Conservation (phyloP, 2,329 filamentous ascomycete species). For the Chaetomiaceae sp. region DNA sequence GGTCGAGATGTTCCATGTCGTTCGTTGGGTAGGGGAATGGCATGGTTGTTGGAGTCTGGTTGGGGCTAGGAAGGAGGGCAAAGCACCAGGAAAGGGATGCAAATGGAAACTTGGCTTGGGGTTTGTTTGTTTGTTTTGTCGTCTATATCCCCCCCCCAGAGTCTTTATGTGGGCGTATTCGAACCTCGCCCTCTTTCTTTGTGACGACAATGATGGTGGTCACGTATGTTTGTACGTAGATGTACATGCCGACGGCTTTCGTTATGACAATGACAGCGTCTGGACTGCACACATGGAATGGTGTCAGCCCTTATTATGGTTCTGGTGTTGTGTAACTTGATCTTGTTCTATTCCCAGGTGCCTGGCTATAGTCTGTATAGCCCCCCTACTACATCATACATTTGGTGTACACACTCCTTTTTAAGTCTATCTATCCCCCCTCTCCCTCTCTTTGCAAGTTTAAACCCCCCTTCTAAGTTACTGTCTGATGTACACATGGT, state of each 20-base stretch:
- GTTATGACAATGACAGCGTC: too few relatives aligned
- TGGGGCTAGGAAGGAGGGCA: background rate
- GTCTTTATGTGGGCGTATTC: too few relatives aligned
- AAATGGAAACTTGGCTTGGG: background rate
- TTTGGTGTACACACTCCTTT: background rate
- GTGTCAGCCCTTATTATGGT: too few relatives aligned
- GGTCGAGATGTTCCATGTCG: too few relatives aligned
- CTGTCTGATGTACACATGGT: slow-evolving; percentile 41
- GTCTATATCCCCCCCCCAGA: background rate
- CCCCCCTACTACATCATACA: slow-evolving; percentile 4
- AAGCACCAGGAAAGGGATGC: background rate
- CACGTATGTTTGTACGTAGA: too few relatives aligned
- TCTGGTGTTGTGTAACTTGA: too few relatives aligned
- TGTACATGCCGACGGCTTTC: too few relatives aligned
- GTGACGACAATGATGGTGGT: too few relatives aligned
- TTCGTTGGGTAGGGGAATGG: too few relatives aligned
- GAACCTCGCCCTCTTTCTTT: too few relatives aligned
- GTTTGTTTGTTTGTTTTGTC: background rate
- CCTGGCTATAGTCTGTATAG: background rate
- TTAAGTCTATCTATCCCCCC: background rate
- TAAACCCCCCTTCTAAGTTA: slow-evolving; percentile 13
- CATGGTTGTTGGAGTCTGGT: slow-evolving; percentile 1
- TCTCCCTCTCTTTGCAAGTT: background rate
- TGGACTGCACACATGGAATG: too few relatives aligned
- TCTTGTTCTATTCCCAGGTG: background rate